Percentiles rank a stretch among this genome's conserved stretches.
Evolutionary conservation across 148 eudicot genomes (phyloP).

Genomic region (Arbutus unedo): DNA sequence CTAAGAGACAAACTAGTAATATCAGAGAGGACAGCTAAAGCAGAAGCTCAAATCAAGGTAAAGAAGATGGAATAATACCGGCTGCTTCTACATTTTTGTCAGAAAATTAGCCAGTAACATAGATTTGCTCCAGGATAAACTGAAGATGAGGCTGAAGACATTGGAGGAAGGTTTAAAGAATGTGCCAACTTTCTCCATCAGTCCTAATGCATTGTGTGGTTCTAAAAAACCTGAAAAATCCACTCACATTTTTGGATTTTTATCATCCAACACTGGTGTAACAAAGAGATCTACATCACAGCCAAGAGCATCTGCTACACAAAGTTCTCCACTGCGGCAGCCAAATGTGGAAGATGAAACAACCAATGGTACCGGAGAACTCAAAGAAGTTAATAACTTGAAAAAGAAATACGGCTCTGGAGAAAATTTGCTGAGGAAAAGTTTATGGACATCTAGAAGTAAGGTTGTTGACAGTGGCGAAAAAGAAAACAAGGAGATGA

Average conservation of each 20-base stretch:
- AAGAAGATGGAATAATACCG: neutral
- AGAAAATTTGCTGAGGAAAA: slow-evolving; percentile 38
- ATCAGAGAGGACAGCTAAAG: slow-evolving; percentile 83
- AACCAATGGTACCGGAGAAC: slow-evolving; percentile 5
- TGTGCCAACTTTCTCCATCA: slow-evolving; percentile 22
- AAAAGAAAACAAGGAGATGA: slow-evolving; percentile 51
- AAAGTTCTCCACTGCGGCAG: slow-evolving; percentile 32
- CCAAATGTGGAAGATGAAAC: slow-evolving; percentile 27
- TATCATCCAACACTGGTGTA: slow-evolving; percentile 43
- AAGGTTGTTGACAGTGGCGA: slow-evolving; percentile 40
- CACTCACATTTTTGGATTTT: slow-evolving; percentile 43
- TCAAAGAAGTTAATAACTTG: slow-evolving; percentile 22
- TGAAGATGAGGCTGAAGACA: slow-evolving; percentile 75
- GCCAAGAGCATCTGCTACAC: slow-evolving; percentile 50
- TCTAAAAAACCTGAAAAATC: slow-evolving; percentile 44
- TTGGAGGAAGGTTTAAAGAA: slow-evolving; percentile 75
- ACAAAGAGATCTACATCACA: slow-evolving; percentile 69
- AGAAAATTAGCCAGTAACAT: slow-evolving; percentile 1
- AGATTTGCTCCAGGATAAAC: slow-evolving; percentile 59
- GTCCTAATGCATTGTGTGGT: slow-evolving; percentile 26
- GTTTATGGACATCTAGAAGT: slow-evolving; percentile 50
- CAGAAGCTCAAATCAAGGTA: slow-evolving; percentile 90
- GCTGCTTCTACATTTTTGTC: neutral
- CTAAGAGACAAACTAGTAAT: slow-evolving; percentile 66
- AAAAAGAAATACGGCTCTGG: slow-evolving; percentile 30